Evolutionary conservation across 2,329 filamentous ascomycete genomes (phyloP).

Genomic region (Cladophialophora exuberans): DNA sequence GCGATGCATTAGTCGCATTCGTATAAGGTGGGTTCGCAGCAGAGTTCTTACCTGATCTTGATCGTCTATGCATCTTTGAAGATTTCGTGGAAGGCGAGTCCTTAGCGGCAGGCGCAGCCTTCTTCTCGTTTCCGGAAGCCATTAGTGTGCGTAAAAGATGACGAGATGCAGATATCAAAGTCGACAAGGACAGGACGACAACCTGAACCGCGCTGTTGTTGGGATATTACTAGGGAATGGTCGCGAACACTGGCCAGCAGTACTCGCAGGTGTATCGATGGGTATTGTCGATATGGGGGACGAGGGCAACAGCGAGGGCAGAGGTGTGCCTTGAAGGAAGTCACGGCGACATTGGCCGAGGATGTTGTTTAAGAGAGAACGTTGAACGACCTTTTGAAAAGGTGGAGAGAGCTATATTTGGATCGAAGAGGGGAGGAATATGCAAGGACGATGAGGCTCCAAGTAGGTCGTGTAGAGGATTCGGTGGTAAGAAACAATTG

Average conservation of each 20-base stretch:
- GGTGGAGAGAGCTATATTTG: conserved; percentile 30
- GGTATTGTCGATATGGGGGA: conserved; percentile 33
- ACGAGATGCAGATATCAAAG: conserved; percentile 12
- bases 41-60: conserved; percentile 82
- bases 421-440: conserved; percentile 17
- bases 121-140: conserved; percentile 30
- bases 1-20: conserved; percentile 6
- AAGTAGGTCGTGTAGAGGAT: conserved; percentile 19
- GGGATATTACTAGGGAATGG: conserved; percentile 35
- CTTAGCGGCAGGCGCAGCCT: conserved; percentile 36
- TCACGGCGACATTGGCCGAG: conserved; percentile 30
- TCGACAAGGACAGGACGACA: conserved; percentile 17
- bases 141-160: conserved; percentile 16
- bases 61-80: conserved; percentile 87
- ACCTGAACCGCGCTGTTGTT: conserved; percentile 24
- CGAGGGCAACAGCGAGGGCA: conserved; percentile 33
- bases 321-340: conserved; percentile 30
- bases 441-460: conserved; percentile 30
- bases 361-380: conserved; percentile 30
- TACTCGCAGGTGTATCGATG: conserved; percentile 40
- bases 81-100: conserved; percentile 45
- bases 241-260: conserved; percentile 49
- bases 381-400: conserved; percentile 14
- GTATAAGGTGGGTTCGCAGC: conserved; percentile 16
- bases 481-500: conserved; percentile 26